phyloP scores from a whole-genome alignment of 495 filamentous ascomycete genomes.

The Xylaria castorea region DNA sequence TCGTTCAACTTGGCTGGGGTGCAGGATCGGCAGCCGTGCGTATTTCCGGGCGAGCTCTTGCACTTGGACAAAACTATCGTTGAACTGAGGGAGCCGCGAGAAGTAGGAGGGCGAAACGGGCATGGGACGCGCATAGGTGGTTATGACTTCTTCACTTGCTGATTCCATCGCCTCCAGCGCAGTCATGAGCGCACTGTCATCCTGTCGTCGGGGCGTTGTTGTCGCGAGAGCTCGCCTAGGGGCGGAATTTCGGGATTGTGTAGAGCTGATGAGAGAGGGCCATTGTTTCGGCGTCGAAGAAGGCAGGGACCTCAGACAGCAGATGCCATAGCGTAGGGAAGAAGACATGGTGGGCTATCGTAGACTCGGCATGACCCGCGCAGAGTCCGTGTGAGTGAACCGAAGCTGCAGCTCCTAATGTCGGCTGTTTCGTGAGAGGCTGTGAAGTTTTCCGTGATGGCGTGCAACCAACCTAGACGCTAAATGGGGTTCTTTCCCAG shows the following conservation, averaged over 20 bases:
- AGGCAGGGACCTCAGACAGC: constrained; percentile 39
- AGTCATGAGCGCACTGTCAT: constrained; percentile 29
- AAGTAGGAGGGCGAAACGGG: constrained; percentile 93
- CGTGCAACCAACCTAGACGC: not conserved
- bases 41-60: constrained; percentile 73
- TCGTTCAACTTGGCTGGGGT: constrained; percentile 68
- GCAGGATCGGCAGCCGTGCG: constrained; percentile 70
- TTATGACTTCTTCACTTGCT: constrained; percentile 41
- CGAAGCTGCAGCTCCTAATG: constrained; percentile 1
- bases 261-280: constrained; percentile 26
- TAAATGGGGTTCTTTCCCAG: not conserved
- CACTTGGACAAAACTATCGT: constrained; percentile 79
- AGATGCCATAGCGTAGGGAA: constrained; percentile 38
- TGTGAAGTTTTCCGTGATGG: constrained; percentile 17
- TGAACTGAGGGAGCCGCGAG: constrained; percentile 82
- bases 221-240: constrained; percentile 32
- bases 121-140: constrained; percentile 68
- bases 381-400: not conserved
- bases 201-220: constrained; percentile 21
- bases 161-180: constrained; percentile 21
- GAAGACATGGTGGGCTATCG: constrained; percentile 42
- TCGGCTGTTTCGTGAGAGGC: constrained; percentile 12
- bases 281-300: constrained; percentile 31
- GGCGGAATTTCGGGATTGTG: constrained; percentile 21
- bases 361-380: constrained; percentile 37